Base-by-base conservation (phyloP, 2,329 filamentous ascomycete genomes). In the Cryoendolithus antarcticus region DNA sequence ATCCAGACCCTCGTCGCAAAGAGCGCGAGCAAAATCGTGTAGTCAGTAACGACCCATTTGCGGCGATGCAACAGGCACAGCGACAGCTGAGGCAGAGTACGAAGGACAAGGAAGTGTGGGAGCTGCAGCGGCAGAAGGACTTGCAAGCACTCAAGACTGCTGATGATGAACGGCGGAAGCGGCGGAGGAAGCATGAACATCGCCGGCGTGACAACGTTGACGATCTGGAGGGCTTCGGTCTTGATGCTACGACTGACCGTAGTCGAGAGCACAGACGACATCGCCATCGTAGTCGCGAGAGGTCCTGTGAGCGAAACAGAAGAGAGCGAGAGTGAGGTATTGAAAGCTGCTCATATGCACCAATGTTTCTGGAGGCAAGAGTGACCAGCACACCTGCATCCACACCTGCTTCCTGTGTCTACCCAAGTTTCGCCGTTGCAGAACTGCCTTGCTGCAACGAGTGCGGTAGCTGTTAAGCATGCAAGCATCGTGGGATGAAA, bases 1-100 rank as follows among this genome's bases (percentile, higher is more conserved):
- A 83, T 37, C 79, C 86, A 42, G 85, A 94, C 48, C 80, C 82
- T 0, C 66, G 72, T 41, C 72, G 86, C 27, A 77, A 72, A 53
- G 74, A 80, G 35, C 72, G 86, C 31, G 81, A 88, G 46, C 71
- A 71, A 35, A 70, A 70, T 42, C 74, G 86, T 12, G 68, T 86
- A 27, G 67, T 67, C 6, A 67, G 74, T 3, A 82, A 70, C 47
- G 91, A 96, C 56, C 91, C 91, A 1, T 68, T 96, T 34, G 81
- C 80, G 0, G 72, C 79, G 56, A 96, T 96, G 80, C 85, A 80
- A 60, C 72, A 72, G 40, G 89, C 85, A 1, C 82, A 91, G 3
- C 71, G 70, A 3, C 79, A 81, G 50, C 69, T 91, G 35, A 78
- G 82, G 47, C 75, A 82, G 48, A 72, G 85, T 5, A 80, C 83